These are phyloP conservation scores for Pouteria glomerata DNA, from an alignment of 148 eudicot genomes.

Conservation along the genomic window DNA sequence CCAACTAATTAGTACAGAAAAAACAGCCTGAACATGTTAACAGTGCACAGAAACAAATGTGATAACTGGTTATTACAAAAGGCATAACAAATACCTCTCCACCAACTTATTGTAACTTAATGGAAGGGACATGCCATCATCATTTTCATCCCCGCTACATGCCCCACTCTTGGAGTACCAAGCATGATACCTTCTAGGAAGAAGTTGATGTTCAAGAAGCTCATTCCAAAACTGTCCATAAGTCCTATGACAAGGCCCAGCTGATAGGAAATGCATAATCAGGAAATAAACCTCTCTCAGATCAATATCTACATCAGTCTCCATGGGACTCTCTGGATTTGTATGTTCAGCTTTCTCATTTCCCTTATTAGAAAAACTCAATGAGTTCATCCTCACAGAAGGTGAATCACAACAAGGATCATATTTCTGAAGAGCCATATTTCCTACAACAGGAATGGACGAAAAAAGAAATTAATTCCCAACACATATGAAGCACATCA, in stretches of 20 bases:
- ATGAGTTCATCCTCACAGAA: conserved; percentile 45
- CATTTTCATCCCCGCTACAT: conserved; percentile 82
- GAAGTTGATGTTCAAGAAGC: conserved; percentile 91
- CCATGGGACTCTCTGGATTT: conserved; percentile 34
- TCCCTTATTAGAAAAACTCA: conserved; percentile 55
- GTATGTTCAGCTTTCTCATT: conserved; percentile 40
- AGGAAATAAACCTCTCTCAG: conserved; percentile 83
- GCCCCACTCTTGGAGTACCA: conserved; percentile 90
- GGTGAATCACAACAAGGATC: conserved; percentile 42
- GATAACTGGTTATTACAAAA: conserved; percentile 2
- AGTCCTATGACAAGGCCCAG: conserved; percentile 95
- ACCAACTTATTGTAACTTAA: conserved; percentile 78
- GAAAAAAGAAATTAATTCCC: not conserved
- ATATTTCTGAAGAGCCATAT: conserved; percentile 79
- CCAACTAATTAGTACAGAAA: not conserved
- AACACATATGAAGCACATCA: not conserved
- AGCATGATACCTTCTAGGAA: conserved; percentile 95
- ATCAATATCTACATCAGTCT: conserved; percentile 72
- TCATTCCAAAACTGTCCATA: conserved; percentile 99
- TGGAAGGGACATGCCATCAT: conserved; percentile 84
- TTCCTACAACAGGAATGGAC: conserved; percentile 31
- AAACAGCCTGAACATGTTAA: not conserved
- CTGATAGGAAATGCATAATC: conserved; percentile 93
- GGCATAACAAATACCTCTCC: conserved; percentile 57
- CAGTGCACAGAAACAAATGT: not conserved